These are phyloP conservation scores for Cryphonectria nitschkei DNA, from an alignment of 2,329 filamentous ascomycete species.

Conservation along the genomic window DNA sequence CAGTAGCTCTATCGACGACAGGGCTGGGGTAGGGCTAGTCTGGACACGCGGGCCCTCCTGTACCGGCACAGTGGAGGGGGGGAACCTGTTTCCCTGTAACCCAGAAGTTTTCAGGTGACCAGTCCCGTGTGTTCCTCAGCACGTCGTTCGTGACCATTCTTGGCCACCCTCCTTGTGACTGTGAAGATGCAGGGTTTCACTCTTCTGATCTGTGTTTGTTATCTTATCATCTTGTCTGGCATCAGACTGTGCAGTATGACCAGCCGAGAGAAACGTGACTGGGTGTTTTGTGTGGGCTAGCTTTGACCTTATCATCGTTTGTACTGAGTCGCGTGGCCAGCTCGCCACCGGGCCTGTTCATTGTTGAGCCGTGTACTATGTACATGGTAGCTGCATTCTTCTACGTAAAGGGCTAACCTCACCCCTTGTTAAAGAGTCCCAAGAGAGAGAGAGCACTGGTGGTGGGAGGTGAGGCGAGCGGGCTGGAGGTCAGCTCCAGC, in stretches of 20 bases:
- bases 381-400: neutral
- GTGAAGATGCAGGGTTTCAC: neutral
- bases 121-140: constrained; percentile 15
- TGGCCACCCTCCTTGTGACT: neutral
- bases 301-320: constrained; percentile 8
- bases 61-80: neutral
- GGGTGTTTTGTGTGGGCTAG: constrained; percentile 1
- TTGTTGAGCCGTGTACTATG: neutral
- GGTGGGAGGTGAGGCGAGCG: neutral
- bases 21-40: neutral
- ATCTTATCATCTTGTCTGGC: constrained; percentile 16
- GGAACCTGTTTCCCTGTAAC: neutral
- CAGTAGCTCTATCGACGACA: neutral
- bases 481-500: constrained; percentile 2
- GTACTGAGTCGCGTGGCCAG: constrained; percentile 15
- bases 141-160: constrained; percentile 22
- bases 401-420: neutral
- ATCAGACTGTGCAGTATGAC: neutral
- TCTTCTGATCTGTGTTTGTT: neutral
- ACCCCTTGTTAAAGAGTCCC: neutral
- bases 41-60: neutral
- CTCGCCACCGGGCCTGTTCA: constrained; percentile 3
- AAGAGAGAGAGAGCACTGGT: neutral
- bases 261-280: neutral
- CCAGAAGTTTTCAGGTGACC: constrained; percentile 20